Evolutionary conservation across 164 flowering plant species (phyloP).

Genomic region (Sextonia rubra): DNA sequence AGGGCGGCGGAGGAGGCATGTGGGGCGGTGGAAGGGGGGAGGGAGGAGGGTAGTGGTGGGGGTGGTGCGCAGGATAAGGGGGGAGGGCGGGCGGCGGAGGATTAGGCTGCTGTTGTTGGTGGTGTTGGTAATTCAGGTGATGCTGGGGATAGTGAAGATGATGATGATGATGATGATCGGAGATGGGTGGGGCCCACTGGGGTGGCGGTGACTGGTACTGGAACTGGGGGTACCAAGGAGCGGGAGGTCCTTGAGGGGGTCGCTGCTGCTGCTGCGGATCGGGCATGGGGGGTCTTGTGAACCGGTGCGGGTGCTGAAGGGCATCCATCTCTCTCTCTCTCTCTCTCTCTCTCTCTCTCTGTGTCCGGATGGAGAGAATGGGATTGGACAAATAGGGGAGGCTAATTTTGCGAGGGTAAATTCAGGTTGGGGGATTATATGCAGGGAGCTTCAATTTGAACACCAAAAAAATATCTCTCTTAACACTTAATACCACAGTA

Average conservation of each 20-base stretch:
- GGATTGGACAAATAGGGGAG: no score
- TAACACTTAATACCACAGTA: no score
- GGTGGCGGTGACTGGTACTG: neutral
- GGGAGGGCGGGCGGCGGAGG: slow-evolving; percentile 2
- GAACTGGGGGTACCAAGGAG: slow-evolving; percentile 5
- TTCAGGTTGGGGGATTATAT: no score
- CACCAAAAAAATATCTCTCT: no score
- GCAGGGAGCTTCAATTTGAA: no score
- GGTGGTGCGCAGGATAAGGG: slow-evolving; percentile 5
- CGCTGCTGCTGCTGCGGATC: slow-evolving; percentile 3
- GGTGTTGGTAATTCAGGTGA: neutral
- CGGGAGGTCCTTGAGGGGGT: neutral
- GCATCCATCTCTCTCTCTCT: slow-evolving; percentile 2
- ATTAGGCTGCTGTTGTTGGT: neutral
- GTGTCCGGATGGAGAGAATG: no score
- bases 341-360: neutral
- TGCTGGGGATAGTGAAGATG: slow-evolving; percentile 2
- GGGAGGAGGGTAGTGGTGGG: slow-evolving; percentile 3
- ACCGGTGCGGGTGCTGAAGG: neutral
- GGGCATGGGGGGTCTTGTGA: neutral
- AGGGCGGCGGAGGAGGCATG: slow-evolving; percentile 2
- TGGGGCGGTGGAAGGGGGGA: slow-evolving; percentile 8
- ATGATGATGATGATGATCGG: neutral
- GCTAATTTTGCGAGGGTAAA: no score
- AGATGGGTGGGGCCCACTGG: neutral